Evolutionary conservation across 192 early-diverging fungal species (phyloP), one percentile per base, ranked within the genome.

Genomic region (Allomyces macrogynus): DNA sequence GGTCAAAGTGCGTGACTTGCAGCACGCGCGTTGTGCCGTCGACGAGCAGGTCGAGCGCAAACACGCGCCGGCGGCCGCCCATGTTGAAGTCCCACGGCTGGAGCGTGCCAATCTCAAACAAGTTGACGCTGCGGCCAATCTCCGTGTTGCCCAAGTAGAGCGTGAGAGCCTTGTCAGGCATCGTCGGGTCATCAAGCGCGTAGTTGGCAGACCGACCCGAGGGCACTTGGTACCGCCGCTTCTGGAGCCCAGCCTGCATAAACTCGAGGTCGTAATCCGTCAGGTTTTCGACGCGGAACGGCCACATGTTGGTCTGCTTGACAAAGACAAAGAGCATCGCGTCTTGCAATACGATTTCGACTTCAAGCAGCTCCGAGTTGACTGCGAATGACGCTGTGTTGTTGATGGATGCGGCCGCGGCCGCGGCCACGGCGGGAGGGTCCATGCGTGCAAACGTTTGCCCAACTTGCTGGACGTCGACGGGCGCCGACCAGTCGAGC

Each of bases 141-240:
- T 40, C 32, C 14, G 71, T 69, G 25, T 88, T 90, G 68, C 87
- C 83, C 1, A 89, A 82, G 25, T 72, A 79, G 23, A 99, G 67
- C 24, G 90, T 83, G 24, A 99, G 71, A 1, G 74, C 68, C 71
- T 93, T 95, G 16, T 80, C 73, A 24, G 79, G 75, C 7, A 80
- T 71, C 5, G 86, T 86, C 11, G 93, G 93, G 60, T 81, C 73
- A 66, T 99, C 95, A 92, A 93, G 96, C 4, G 95, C 86, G 64
- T 96, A 99, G 23, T 80, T 74, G 68, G 85, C 72, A 11, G 81
- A 70, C 67, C 81, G 72, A 12, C 77, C 76, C 12, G 77, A 63
- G 27, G 78, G 74, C 57, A 87, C 69, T 40, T 64, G 66, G 70
- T 82, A 84, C 63, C 77, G 63, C 0, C 66, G 64, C 44, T 73